Evolutionary conservation across 1,284 basidiomycete species (phyloP).

Genomic region (Microbotryum lychnidis-dioicae): DNA sequence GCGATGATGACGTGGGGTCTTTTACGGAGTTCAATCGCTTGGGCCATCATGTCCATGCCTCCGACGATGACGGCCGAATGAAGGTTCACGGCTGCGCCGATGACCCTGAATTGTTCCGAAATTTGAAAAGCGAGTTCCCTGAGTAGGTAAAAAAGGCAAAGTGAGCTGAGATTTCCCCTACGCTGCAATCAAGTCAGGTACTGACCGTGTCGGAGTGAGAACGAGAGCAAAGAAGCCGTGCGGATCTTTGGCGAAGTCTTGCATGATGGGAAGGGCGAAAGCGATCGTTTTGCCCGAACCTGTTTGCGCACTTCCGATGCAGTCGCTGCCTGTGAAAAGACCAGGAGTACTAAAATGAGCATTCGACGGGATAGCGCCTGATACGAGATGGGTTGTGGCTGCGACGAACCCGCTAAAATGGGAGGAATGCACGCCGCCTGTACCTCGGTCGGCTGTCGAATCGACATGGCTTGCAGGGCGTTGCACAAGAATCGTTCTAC

Average conservation of each 20-base stretch:
- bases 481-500: slow-evolving; percentile 62
- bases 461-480: slow-evolving; percentile 74
- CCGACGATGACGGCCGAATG: slow-evolving; percentile 86
- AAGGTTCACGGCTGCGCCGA: slow-evolving; percentile 71
- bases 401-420: slow-evolving; percentile 62
- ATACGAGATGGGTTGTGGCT: slow-evolving; percentile 32
- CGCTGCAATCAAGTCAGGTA: not conserved
- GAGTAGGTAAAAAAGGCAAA: not conserved
- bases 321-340: slow-evolving; percentile 61
- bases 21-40: slow-evolving; percentile 75
- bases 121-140: slow-evolving; percentile 97
- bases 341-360: no score
- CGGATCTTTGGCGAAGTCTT: slow-evolving; percentile 77
- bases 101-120: slow-evolving; percentile 86
- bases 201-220: slow-evolving; percentile 83
- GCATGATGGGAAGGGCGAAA: slow-evolving; percentile 90
- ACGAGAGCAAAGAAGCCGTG: slow-evolving; percentile 90
- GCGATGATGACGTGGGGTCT: slow-evolving; percentile 91
- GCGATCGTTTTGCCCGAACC: slow-evolving; percentile 97
- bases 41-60: slow-evolving; percentile 97
- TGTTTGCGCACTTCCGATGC: slow-evolving; percentile 95
- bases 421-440: slow-evolving; percentile 84
- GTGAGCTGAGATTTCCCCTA: not conserved
- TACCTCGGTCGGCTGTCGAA: slow-evolving; percentile 76
- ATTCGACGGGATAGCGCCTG: not conserved